These are phyloP conservation scores for Starmerella potacharoeniae DNA, from an alignment of 805 yeast genomes.

Conservation along the genomic window DNA sequence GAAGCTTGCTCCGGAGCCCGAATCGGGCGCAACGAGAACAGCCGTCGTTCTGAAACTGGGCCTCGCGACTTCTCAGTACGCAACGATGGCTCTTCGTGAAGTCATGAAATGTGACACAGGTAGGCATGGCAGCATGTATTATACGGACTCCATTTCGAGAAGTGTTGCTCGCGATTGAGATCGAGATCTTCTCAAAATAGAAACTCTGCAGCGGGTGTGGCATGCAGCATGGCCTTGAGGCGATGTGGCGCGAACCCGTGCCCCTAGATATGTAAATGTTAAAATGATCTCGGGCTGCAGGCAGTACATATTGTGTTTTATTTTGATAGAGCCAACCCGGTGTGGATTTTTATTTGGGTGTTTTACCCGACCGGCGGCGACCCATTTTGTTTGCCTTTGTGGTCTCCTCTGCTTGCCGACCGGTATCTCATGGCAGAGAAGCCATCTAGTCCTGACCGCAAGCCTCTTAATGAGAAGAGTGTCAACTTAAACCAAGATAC, in stretches of 20 bases:
- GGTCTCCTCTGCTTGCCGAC: not conserved
- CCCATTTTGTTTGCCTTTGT: not conserved
- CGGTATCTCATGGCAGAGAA: not conserved
- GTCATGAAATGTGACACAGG: constrained; percentile 44
- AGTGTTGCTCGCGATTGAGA: not conserved
- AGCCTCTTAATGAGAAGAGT: not conserved
- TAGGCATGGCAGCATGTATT: constrained; percentile 22
- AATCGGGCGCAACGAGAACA: constrained; percentile 35
- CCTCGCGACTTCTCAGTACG: constrained; percentile 79
- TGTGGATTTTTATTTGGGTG: not conserved
- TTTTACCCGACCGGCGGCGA: not conserved
- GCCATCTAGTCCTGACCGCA: not conserved
- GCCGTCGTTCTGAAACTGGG: constrained; percentile 71
- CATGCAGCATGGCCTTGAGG: not conserved
- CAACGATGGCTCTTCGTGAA: constrained; percentile 95
- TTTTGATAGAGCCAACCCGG: not conserved
- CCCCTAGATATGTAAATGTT: not conserved
- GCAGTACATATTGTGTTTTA: not conserved
- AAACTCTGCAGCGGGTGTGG: not conserved
- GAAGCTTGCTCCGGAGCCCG: constrained; percentile 13
- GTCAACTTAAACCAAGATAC: not conserved
- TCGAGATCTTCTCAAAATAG: not conserved
- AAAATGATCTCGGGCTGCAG: not conserved
- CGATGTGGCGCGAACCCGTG: constrained; percentile 2
- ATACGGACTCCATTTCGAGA: not conserved